A percentile compares a stretch with the other conserved stretches of the same genome.
Evolutionary conservation across 2,329 filamentous ascomycete species (phyloP).

Genomic region (Fusarium sublunatum): DNA sequence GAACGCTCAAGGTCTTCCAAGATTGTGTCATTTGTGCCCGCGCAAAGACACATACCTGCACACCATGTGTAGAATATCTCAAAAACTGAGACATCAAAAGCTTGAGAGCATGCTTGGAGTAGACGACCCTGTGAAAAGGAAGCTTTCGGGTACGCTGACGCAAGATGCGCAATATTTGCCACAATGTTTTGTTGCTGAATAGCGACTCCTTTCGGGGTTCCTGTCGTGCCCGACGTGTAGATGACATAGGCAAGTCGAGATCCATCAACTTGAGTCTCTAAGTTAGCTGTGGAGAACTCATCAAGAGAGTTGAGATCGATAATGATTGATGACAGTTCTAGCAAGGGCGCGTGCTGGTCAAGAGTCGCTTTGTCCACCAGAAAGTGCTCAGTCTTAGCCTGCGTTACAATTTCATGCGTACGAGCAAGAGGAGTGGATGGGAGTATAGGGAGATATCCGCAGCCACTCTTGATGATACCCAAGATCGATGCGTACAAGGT

Average conservation of each 20-base stretch:
- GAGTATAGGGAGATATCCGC: conserved; percentile 82
- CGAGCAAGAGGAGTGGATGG: conserved; percentile 75
- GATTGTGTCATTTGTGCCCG: conserved; percentile 77
- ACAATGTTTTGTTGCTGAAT: conserved; percentile 81
- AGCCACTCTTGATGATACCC: conserved; percentile 78
- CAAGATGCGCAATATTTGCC: conserved; percentile 77
- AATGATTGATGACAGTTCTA: conserved; percentile 48
- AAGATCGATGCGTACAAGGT: conserved; percentile 79
- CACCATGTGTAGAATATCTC: conserved; percentile 90
- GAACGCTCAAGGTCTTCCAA: conserved; percentile 77
- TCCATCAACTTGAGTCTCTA: conserved; percentile 53
- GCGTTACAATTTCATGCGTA: conserved; percentile 69
- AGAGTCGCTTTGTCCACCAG: conserved; percentile 53
- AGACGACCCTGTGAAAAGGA: conserved; percentile 63
- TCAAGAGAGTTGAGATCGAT: conserved; percentile 48
- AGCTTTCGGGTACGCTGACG: conserved; percentile 71
- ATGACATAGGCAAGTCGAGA: conserved; percentile 78
- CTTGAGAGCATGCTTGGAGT: conserved; percentile 84
- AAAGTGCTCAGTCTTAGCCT: conserved; percentile 64
- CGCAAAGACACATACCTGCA: conserved; percentile 81
- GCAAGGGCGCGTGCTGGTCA: conserved; percentile 18
- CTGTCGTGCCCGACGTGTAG: conserved; percentile 87
- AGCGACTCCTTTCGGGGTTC: conserved; percentile 81
- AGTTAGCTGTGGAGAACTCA: conserved; percentile 51
- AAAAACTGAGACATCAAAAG: conserved; percentile 89